A percentile compares a stretch with the other conserved stretches of the same genome.
Evolutionary conservation across 495 filamentous ascomycete species (phyloP).

Genomic region (Trichoderma virens): DNA sequence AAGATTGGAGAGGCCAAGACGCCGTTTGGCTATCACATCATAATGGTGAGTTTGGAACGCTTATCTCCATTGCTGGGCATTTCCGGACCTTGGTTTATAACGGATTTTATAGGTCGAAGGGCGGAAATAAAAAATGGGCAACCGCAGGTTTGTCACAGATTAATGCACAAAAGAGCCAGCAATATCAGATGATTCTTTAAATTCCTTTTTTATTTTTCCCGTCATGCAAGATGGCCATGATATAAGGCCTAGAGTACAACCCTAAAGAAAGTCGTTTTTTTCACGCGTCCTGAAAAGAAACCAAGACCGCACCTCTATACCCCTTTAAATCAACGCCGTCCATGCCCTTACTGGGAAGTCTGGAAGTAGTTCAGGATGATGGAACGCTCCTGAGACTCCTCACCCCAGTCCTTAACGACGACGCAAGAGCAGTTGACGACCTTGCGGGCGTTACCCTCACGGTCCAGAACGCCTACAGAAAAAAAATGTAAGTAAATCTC

Average conservation of each 20-base stretch:
- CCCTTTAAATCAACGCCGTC: constrained; percentile 8
- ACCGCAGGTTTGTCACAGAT: background rate
- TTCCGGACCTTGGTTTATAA: background rate
- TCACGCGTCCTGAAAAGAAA: constrained; percentile 7
- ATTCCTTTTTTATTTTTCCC: constrained; percentile 9
- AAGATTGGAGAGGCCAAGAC: constrained; percentile 78
- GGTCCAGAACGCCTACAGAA: constrained; percentile 83
- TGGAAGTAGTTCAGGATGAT: constrained; percentile 99
- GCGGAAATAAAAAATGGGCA: constrained; percentile 12
- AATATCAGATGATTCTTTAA: background rate
- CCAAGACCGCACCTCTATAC: constrained; percentile 13
- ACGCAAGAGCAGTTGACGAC: constrained; percentile 99
- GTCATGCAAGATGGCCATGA: constrained; percentile 9
- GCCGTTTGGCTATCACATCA: constrained; percentile 82
- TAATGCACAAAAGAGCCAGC: background rate
- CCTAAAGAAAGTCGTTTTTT: constrained; percentile 9
- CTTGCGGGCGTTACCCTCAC: constrained; percentile 98
- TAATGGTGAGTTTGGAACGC: constrained; percentile 62
- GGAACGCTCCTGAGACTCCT: constrained; percentile 95
- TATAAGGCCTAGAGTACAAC: constrained; percentile 7
- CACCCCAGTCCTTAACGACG: constrained; percentile 98
- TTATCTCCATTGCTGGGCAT: background rate
- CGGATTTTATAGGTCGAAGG: constrained; percentile 3
- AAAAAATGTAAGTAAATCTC: constrained; percentile 15
- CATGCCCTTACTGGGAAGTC: constrained; percentile 54